Base-by-base conservation (phyloP, 257 asterid genomes). In the Solanum rostratum region DNA sequence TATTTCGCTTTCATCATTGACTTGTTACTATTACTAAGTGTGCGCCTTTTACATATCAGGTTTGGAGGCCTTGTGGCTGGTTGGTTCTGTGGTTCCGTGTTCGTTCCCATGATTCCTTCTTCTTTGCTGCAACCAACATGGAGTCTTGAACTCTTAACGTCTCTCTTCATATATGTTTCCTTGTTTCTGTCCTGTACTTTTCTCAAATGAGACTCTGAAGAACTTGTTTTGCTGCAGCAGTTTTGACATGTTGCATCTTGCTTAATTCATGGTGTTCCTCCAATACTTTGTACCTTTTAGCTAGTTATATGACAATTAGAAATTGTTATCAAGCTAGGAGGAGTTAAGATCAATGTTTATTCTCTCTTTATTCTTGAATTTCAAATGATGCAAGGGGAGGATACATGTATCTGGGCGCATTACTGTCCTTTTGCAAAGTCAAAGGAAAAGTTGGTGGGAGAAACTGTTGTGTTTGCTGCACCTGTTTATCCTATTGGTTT, bases 71-170 rank as follows among this genome's bases (percentile, higher is more conserved):
- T 96, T 60, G 97, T 95, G 22, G 91, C 88, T 6, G 99, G 98
- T 39, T 96, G 99, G 98, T 73, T 93, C 62, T 87, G 92, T 70
- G 99, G 98, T 65, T 96, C 99, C 24, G 19, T 94, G 76, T 73
- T 90, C 90, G 92, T 93, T 85, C 97, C 99, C 22, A 66, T 87
- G 54, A 84, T 93, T 80, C 99, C 99, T 37, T 66, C 97, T n/a
- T 84, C 82, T 91, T 89, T 94, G 87, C 85, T 96, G 91, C 98
- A 91, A 86, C 94, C 97, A 71, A 90, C 95, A 8, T 96, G 98
- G 98, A 93, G 93, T 19, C 93, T 93, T 65, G 99, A 96, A 91
- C 98, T 96, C 84, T 91, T 95, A 22, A 95, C 97, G 13, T 96
- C 99, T 49, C 88, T 96, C 85, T 97, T 95, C 49, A 96, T 90